phyloP scores from a whole-genome alignment of 2,329 filamentous ascomycete species.

The Penicillium griseofulvum region DNA sequence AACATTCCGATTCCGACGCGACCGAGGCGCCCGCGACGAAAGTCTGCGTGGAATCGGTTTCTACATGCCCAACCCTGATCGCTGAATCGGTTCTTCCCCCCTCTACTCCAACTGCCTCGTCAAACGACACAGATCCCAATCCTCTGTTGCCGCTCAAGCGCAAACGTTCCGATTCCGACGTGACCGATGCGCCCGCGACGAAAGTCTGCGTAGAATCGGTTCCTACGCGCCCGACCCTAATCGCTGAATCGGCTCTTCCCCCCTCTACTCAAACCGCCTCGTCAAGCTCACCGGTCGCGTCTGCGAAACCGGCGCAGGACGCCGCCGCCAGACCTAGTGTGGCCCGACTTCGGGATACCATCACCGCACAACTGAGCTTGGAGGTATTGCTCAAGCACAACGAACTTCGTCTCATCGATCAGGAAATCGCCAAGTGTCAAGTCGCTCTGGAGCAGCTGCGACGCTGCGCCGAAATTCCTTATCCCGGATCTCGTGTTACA shows the following conservation, averaged over 20 bases:
- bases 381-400: slow-evolving; percentile 93
- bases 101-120: slow-evolving; percentile 4
- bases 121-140: slow-evolving; percentile 27
- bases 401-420: slow-evolving; percentile 89
- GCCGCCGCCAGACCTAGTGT: slow-evolving; percentile 25
- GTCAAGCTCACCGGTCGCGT: slow-evolving; percentile 15
- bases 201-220: slow-evolving; percentile 33
- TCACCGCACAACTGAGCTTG: slow-evolving; percentile 83
- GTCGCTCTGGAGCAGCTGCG: slow-evolving; percentile 89
- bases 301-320: slow-evolving; percentile 18
- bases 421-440: slow-evolving; percentile 95
- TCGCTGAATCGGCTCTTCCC: slow-evolving; percentile 1
- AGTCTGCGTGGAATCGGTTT: slow-evolving; percentile 29
- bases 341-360: slow-evolving; percentile 63
- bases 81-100: slow-evolving; percentile 3
- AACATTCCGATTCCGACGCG: slow-evolving; percentile 53
- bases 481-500: slow-evolving; percentile 65
- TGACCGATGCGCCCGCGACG: slow-evolving; percentile 35
- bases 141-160: slow-evolving; percentile 53
- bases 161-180: slow-evolving; percentile 54
- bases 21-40: slow-evolving; percentile 34
- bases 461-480: slow-evolving; percentile 87
- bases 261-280: slow-evolving; percentile 6
- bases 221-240: slow-evolving; percentile 8
- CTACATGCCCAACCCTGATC: slow-evolving; percentile 9